These are phyloP conservation scores for Didymosphaeria variabile DNA, from an alignment of 2,329 filamentous ascomycete species.

Conservation along the genomic window DNA sequence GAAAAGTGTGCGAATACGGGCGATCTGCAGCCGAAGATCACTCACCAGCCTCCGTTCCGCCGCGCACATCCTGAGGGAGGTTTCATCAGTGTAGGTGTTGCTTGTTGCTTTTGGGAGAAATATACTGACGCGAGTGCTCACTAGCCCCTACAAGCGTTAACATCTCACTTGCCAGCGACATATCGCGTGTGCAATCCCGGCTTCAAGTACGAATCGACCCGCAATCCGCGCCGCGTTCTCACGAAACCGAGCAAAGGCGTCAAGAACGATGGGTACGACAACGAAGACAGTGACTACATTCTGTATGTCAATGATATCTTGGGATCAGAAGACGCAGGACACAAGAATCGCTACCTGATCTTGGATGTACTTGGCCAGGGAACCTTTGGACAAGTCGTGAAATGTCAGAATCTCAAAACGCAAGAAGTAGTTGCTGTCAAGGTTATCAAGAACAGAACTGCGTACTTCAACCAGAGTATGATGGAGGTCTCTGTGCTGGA, in stretches of 20 bases:
- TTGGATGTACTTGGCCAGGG: constrained; percentile 96
- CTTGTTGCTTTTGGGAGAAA: neutral
- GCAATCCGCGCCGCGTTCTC: constrained; percentile 92
- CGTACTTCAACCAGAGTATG: constrained; percentile 99
- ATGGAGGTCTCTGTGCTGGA: constrained; percentile 99
- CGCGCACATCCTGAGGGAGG: constrained; percentile 96
- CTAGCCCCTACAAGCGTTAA: constrained; percentile 93
- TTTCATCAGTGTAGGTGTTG: constrained; percentile 85
- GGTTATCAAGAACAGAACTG: constrained; percentile 98
- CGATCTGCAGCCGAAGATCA: constrained; percentile 84
- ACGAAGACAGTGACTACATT: constrained; percentile 99
- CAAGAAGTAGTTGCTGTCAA: constrained; percentile 99
- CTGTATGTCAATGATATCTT: constrained; percentile 99
- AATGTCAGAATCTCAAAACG: constrained; percentile 98
- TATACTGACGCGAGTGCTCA: constrained; percentile 26
- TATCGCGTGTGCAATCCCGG: constrained; percentile 98
- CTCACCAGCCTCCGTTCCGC: constrained; percentile 86
- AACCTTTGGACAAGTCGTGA: constrained; percentile 98
- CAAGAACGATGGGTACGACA: constrained; percentile 99
- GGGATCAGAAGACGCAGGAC: constrained; percentile 95
- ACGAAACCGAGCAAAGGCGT: constrained; percentile 98
- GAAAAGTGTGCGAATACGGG: constrained; percentile 75
- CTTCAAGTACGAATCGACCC: constrained; percentile 98
- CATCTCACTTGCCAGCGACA: constrained; percentile 89
- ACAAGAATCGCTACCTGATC: constrained; percentile 99